Base-by-base conservation (phyloP, 306 rosid genomes). In the Pyrus betulifolia region DNA sequence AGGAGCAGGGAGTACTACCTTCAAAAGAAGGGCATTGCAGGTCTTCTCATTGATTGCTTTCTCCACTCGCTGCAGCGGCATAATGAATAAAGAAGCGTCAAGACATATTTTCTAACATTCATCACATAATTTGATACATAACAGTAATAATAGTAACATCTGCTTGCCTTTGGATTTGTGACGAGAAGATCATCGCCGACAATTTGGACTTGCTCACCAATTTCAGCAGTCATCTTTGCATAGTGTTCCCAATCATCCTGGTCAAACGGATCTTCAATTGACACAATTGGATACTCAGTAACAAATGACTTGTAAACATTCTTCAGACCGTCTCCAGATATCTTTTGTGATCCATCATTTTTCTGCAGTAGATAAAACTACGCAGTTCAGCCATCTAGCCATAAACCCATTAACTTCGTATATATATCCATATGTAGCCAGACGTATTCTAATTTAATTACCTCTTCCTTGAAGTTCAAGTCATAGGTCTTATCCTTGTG, bases 211-310 rank as follows among this genome's bases (percentile, higher is more conserved):
- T 87, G 81, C 75, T 80, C 78, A 66, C 96, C 96, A 22, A 87
- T 76, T 85, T 89, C 96, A 69, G n/a, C 66, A 23, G 93, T 91
- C 74, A 91, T 60, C 87, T 91, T 91, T 30, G 90, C 69, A 51
- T 91, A 89, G 86, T 87, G 91, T 84, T 87, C 88, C 96, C 96
- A 91, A 77, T 91, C 96, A 86, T 91, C 93, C 82, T 91, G 93
- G 77, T 91, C 96, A 84, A 91, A 89, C 57, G 93, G 96, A 84
- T 91, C 96, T 83, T 91, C 93, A 83, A 91, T 89, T 59, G 96
- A 91, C 55, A 89, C 91, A 82, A 91, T 89, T 46, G 96, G 96
- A 76, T 91, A 91, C 40, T 86, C 93, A 25, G 92, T 6, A 63
- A 76, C 90, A 84, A 89, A 91, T 44, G 96, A 87, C 85, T 91